phyloP scores from a whole-genome alignment of 306 rosid genomes.

The Vicia faba region DNA sequence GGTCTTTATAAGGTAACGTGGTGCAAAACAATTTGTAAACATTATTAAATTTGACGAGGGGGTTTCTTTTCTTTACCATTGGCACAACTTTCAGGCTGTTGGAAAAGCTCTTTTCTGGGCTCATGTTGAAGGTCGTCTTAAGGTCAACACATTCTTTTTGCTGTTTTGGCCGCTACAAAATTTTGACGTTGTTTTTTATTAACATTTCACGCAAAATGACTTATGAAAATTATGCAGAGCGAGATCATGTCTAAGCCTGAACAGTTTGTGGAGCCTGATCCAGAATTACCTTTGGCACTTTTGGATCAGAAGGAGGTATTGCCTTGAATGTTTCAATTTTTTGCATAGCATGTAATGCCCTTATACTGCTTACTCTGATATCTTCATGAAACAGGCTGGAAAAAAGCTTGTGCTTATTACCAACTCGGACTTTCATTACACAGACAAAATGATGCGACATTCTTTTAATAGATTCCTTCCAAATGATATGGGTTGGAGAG shows the following conservation, averaged over 20 bases:
- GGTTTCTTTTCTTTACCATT: slow-evolving; percentile 41
- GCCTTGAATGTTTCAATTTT: slow-evolving; percentile 8
- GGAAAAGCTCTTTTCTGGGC: slow-evolving; percentile 97
- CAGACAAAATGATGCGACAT: slow-evolving; percentile 96
- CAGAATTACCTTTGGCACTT: slow-evolving; percentile 83
- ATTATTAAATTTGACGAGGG: slow-evolving; percentile 25
- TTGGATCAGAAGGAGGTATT: slow-evolving; percentile 96
- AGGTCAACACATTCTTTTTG: slow-evolving; percentile 53
- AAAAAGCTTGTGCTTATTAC: slow-evolving; percentile 94
- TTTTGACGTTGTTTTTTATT: slow-evolving; percentile 15
- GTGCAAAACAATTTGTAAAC: slow-evolving; percentile 10
- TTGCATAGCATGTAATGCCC: slow-evolving; percentile 18
- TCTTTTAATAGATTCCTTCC: slow-evolving; percentile 96
- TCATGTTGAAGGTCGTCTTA: slow-evolving; percentile 97
- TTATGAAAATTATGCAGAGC: slow-evolving; percentile 60
- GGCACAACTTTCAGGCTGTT: slow-evolving; percentile 77
- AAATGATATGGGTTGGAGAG: slow-evolving; percentile 94
- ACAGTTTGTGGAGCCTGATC: slow-evolving; percentile 94
- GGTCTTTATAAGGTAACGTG: slow-evolving; percentile 84
- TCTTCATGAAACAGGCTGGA: slow-evolving; percentile 75
- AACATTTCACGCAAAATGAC: slow-evolving; percentile 33
- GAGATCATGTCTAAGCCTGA: slow-evolving; percentile 98
- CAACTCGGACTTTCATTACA: slow-evolving; percentile 90
- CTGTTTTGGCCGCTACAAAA: slow-evolving; percentile 8
- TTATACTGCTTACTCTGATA: slow-evolving; percentile 34